These are phyloP conservation scores for Populus simonii DNA, from an alignment of 345 rosid species.

Conservation along the genomic window DNA sequence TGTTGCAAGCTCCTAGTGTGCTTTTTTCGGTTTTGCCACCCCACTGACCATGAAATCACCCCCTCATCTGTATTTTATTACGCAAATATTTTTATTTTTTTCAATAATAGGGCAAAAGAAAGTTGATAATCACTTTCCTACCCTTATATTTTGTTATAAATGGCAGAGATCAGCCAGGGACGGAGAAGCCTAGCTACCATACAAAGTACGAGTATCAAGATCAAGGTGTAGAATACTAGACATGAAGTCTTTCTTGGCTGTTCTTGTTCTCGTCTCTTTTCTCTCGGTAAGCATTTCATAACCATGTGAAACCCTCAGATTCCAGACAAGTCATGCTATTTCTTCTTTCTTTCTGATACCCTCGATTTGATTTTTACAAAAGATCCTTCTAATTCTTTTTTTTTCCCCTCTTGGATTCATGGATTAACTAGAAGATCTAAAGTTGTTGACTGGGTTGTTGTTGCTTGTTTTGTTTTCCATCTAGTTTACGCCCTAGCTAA, in stretches of 20 bases:
- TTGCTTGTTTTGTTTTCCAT: neutral
- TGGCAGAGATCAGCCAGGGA: neutral
- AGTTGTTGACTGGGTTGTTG: no score
- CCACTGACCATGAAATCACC: neutral
- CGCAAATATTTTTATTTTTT: neutral
- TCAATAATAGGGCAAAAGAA: neutral
- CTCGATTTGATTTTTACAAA: neutral
- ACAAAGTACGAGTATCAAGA: neutral
- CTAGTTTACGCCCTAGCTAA: neutral
- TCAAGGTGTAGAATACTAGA: neutral
- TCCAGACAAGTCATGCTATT: no score
- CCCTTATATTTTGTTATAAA: constrained; percentile 1
- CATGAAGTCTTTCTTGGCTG: constrained; percentile 31
- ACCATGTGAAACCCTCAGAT: neutral
- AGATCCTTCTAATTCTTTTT: neutral
- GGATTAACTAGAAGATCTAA: neutral
- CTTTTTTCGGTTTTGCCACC: neutral
- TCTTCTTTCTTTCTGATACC: neutral
- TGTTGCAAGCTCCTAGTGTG: neutral
- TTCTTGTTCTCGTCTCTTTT: constrained; percentile 26
- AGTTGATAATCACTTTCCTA: constrained; percentile 1
- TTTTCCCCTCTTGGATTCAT: neutral
- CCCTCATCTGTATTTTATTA: neutral
- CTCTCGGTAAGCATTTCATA: constrained; percentile 31
- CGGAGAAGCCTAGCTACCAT: neutral